phyloP scores from a whole-genome alignment of 352 stramenopile species.

The Phytophthora nicotianae region DNA sequence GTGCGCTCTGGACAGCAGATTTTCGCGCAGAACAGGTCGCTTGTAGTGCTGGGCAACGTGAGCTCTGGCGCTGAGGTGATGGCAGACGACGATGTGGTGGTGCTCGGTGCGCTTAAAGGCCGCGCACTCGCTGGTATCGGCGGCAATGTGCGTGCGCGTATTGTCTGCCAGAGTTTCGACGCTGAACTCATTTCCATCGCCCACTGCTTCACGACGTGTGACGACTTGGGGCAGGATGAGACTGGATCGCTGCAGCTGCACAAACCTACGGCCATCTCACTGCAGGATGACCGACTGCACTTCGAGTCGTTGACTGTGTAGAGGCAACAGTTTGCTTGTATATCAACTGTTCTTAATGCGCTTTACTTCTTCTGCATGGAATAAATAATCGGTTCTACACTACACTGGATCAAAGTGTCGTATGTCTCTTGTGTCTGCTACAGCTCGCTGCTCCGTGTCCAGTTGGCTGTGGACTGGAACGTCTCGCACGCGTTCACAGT shows the following conservation, averaged over 20 bases:
- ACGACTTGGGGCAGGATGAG: constrained; percentile 57
- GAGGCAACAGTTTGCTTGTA: constrained; percentile 24
- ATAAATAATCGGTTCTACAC: constrained; percentile 41
- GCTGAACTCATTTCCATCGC: constrained; percentile 91
- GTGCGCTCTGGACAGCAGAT: constrained; percentile 91
- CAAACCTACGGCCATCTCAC: constrained; percentile 60
- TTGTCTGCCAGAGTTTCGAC: constrained; percentile 85
- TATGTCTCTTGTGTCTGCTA: constrained; percentile 12
- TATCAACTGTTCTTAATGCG: constrained; percentile 23
- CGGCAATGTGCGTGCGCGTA: constrained; percentile 69
- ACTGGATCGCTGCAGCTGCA: constrained; percentile 47
- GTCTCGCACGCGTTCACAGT: constrained; percentile 37
- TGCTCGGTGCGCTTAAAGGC: constrained; percentile 84
- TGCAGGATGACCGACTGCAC: constrained; percentile 63
- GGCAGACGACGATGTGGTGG: constrained; percentile 84
- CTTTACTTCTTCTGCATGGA: constrained; percentile 19
- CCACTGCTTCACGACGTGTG: constrained; percentile 91
- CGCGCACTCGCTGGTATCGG: constrained; percentile 85
- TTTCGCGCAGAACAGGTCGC: constrained; percentile 78
- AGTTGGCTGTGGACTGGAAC: constrained; percentile 19
- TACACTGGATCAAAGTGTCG: constrained; percentile 3
- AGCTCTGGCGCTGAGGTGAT: constrained; percentile 89
- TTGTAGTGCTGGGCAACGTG: constrained; percentile 87
- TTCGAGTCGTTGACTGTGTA: constrained; percentile 59
- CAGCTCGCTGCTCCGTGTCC: constrained; percentile 31